These are phyloP conservation scores for Protomyces inundatus DNA, from an alignment of 1,139 yeast genomes.

Conservation along the genomic window DNA sequence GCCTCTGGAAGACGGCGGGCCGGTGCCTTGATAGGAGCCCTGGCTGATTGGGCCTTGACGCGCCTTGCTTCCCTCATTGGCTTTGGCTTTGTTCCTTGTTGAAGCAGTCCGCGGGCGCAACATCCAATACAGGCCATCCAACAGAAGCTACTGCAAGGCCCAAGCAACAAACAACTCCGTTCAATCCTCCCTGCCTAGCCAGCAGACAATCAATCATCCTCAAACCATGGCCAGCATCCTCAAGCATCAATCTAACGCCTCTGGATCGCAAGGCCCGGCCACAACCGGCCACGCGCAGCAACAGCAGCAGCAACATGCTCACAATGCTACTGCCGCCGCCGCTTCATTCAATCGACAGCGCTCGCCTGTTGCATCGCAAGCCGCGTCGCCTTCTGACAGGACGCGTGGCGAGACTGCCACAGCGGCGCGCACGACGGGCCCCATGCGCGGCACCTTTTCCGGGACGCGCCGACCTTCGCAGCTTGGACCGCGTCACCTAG, in stretches of 20 bases:
- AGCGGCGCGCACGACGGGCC: background rate
- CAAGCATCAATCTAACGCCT: background rate
- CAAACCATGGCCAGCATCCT: background rate
- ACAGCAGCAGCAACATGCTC: background rate
- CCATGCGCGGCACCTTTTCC: background rate
- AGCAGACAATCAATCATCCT: too few relatives aligned
- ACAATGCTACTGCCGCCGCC: background rate
- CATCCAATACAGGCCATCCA: too few relatives aligned
- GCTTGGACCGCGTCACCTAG: background rate
- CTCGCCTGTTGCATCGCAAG: too few relatives aligned
- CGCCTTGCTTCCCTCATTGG: too few relatives aligned
- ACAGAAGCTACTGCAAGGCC: too few relatives aligned
- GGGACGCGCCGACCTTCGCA: background rate
- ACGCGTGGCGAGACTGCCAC: background rate
- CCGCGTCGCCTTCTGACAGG: too few relatives aligned
- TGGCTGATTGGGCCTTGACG: too few relatives aligned
- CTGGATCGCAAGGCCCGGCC: too few relatives aligned
- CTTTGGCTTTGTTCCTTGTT: too few relatives aligned
- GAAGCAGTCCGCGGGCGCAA: background rate
- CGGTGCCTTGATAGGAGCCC: too few relatives aligned
- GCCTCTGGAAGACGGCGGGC: too few relatives aligned
- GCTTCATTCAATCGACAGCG: too few relatives aligned
- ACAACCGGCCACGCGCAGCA: background rate
- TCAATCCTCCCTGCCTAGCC: background rate
- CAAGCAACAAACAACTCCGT: background rate